phyloP scores from a whole-genome alignment of 2,329 filamentous ascomycete genomes.

The Talaromyces sp. region DNA sequence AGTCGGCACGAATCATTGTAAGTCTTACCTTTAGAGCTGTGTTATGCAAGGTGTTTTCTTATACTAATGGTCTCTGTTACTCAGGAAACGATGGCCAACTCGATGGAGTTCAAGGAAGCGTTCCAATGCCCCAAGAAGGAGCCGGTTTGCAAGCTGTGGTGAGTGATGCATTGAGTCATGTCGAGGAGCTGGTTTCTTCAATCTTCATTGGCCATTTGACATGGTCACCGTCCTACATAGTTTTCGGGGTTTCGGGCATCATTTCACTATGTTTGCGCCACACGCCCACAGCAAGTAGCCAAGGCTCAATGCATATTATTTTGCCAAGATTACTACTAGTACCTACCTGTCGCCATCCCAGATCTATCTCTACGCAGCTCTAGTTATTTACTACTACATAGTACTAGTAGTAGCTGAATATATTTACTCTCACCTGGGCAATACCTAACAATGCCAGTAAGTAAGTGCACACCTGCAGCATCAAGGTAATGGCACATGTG shows the following conservation, averaged over 20 bases:
- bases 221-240: neutral
- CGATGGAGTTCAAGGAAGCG: conserved; percentile 66
- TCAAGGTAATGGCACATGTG: too few species aligned
- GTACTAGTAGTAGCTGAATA: too few species aligned
- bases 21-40: conserved; percentile 17
- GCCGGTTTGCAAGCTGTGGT: conserved; percentile 73
- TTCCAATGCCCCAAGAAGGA: conserved; percentile 68
- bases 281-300: neutral
- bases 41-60: neutral
- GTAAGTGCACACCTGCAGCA: too few species aligned
- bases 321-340: too few species aligned
- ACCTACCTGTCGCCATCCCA: too few species aligned
- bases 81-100: conserved; percentile 66
- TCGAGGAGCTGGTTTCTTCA: neutral
- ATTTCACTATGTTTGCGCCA: neutral
- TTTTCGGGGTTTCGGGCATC: neutral
- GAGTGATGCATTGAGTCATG: conserved; percentile 18
- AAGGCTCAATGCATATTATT: neutral
- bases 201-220: neutral
- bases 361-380: too few species aligned
- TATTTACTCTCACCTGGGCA: too few species aligned
- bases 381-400: too few species aligned
- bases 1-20: conserved; percentile 59
- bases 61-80: neutral
- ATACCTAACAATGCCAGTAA: too few species aligned